Percentiles rank a stretch among this genome's conserved stretches.
Conservation (phyloP, 176 grass and related monocot genomes). For the Dendrocalamus sinicus region DNA sequence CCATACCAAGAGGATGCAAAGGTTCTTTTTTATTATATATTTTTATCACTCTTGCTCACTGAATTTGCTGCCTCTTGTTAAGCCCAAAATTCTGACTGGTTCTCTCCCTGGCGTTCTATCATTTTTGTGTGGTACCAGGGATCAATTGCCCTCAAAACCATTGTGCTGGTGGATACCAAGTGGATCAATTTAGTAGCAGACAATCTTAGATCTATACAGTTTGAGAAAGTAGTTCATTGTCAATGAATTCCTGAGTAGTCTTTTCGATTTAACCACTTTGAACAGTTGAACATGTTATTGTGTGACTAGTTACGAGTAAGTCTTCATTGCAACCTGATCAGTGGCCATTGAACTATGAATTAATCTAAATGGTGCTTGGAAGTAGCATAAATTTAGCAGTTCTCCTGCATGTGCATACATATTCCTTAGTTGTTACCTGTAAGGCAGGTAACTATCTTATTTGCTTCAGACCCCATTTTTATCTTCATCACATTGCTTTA, state of each 20-base stretch:
- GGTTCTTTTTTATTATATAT: constrained; percentile 50
- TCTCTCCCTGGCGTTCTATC: not conserved
- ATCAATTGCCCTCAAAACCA: not conserved
- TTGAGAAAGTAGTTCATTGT: constrained; percentile 8
- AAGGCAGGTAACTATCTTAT: not conserved
- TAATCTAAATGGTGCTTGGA: not conserved
- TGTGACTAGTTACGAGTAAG: not conserved
- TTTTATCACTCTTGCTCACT: not conserved
- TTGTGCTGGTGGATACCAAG: not conserved
- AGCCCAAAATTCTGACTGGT: not conserved
- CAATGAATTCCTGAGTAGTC: constrained; percentile 8
- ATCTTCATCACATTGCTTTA: not conserved
- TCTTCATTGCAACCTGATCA: constrained; percentile 3
- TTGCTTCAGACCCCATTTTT: constrained; percentile 11
- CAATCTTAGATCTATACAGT: constrained; percentile 4
- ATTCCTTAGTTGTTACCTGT: not conserved
- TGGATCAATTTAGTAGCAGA: constrained; percentile 8
- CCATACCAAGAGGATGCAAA: constrained; percentile 99
- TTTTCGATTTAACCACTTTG: constrained; percentile 11
- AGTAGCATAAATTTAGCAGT: not conserved
- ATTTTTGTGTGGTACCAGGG: not conserved
- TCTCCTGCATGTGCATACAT: constrained; percentile 20
- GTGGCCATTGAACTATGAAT: not conserved
- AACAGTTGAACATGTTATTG: not conserved
- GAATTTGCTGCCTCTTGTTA: not conserved